Evolutionary conservation across 1,284 basidiomycete genomes (phyloP).

Genomic region (Tylopilus sp.): DNA sequence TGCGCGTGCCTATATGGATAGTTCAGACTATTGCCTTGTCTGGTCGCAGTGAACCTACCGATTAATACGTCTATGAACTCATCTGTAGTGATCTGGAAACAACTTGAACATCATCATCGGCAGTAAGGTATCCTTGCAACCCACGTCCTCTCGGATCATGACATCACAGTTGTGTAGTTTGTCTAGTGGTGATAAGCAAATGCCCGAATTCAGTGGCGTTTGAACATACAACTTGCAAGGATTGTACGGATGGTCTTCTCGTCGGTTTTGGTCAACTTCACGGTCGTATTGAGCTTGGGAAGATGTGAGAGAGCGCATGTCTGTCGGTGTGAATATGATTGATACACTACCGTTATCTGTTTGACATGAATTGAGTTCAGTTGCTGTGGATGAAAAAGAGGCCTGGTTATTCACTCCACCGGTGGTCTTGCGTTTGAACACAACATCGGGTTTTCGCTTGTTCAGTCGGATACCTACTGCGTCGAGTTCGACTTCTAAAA

Average conservation of each 20-base stretch:
- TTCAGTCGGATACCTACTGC: slow-evolving; percentile 96
- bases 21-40: slow-evolving; percentile 2
- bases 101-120: not conserved
- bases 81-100: slow-evolving; percentile 81
- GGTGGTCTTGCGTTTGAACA: slow-evolving; percentile 82
- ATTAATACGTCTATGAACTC: slow-evolving; percentile 98
- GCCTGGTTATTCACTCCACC: slow-evolving; percentile 69
- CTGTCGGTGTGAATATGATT: not conserved
- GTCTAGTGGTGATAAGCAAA: slow-evolving; percentile 40
- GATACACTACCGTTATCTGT: slow-evolving; percentile 29
- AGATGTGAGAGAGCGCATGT: not conserved
- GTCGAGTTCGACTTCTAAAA: slow-evolving; percentile 91
- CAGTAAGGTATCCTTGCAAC: slow-evolving; percentile 27
- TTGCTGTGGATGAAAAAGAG: not conserved
- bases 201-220: not conserved
- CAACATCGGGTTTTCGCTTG: slow-evolving; percentile 82
- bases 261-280: slow-evolving; percentile 92
- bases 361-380: not conserved
- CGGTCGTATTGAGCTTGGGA: slow-evolving; percentile 77
- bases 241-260: slow-evolving; percentile 94
- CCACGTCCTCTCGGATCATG: slow-evolving; percentile 94
- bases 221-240: slow-evolving; percentile 70
- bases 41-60: slow-evolving; percentile 42
- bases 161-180: slow-evolving; percentile 93
- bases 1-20: slow-evolving; percentile 68